Base-by-base conservation (phyloP, 768 basidiomycete genomes). In the Russula sp. region DNA sequence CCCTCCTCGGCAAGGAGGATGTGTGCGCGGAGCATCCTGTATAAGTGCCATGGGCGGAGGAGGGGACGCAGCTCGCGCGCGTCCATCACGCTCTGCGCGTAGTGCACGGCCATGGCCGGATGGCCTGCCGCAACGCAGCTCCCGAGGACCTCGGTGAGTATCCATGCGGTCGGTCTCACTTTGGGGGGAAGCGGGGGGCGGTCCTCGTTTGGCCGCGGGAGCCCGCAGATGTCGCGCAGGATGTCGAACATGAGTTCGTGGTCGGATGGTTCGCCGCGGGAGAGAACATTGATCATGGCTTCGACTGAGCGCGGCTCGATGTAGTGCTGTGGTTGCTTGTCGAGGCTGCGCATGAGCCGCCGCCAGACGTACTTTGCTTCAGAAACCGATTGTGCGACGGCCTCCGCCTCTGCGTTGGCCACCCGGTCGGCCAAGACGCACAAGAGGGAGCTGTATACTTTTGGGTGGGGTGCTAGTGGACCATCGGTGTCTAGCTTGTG, bases 331-430 rank as follows among this genome's bases (percentile, higher is more conserved):
- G 77, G 72, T 35, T 69, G 72, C 61, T 76, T 79, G 59, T 79
- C 77, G 16, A 78, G 71, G 18, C 77, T 74, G 65, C 83, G 86
- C 61, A 80, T 67, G 73, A 86, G 78, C 68, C 85, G 82, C 11
- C 73, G 76, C 90, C 90, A 92, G 14, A 93, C 72, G 16, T 87
- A 75, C 68, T 80, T 86, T 14, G 86, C 87, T 63, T 90, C 86
- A 18, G 83, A 64, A 53, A 74, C 61, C 56, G 61, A 41, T 54
- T 66, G 67, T 14, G 58, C 66, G 46, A 66, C 61, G 20, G 56
- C 67, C 8, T 61, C 57, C 1, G 63, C 35, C 5, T 58, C 56
- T 3, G 59, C 48, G 16, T 58, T 58, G 1, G 16, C 67, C 25
- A 70, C 60, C 14, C 67, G 73, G 65, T 48, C 72, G 67, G 56